These are phyloP conservation scores for Dioscorea zingiberensis DNA, from an alignment of 106 monocot species.

Conservation along the genomic window DNA sequence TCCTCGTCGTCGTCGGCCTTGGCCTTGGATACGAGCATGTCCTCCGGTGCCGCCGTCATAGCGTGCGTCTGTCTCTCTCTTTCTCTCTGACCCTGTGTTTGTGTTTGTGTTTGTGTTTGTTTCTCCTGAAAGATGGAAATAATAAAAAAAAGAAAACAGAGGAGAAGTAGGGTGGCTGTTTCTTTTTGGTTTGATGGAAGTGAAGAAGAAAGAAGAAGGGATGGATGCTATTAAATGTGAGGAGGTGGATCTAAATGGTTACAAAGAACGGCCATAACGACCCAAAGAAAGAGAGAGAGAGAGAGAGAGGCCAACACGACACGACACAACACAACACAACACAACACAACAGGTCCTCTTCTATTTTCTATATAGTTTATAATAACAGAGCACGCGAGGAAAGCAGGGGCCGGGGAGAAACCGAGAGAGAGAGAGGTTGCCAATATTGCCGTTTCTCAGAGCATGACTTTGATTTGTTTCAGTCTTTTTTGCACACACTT, in stretches of 20 bases:
- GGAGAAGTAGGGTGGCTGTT: no score
- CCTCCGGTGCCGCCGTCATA: conserved; percentile 12
- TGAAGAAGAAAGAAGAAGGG: no score
- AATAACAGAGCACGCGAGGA: conserved; percentile 19
- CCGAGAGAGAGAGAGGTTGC: neutral
- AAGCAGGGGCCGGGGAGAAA: neutral
- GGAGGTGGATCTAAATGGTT: neutral
- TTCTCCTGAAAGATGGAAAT: neutral
- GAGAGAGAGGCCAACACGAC: neutral
- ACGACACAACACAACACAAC: neutral
- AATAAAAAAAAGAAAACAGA: neutral
- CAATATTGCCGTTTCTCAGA: no score
- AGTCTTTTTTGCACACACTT: no score
- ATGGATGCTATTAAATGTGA: neutral
- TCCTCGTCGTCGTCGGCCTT: conserved; percentile 14
- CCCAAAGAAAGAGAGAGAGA: neutral
- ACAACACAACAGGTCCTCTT: neutral
- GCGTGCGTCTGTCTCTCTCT: no score
- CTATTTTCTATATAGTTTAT: neutral
- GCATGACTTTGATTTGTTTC: no score
- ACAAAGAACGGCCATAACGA: neutral
- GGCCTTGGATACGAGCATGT: conserved; percentile 6
- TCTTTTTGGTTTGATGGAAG: no score
- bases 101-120: no score
- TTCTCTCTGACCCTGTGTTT: no score